Evolutionary conservation across 345 rosid genomes (phyloP).

Genomic region (Syzygium aqueum): DNA sequence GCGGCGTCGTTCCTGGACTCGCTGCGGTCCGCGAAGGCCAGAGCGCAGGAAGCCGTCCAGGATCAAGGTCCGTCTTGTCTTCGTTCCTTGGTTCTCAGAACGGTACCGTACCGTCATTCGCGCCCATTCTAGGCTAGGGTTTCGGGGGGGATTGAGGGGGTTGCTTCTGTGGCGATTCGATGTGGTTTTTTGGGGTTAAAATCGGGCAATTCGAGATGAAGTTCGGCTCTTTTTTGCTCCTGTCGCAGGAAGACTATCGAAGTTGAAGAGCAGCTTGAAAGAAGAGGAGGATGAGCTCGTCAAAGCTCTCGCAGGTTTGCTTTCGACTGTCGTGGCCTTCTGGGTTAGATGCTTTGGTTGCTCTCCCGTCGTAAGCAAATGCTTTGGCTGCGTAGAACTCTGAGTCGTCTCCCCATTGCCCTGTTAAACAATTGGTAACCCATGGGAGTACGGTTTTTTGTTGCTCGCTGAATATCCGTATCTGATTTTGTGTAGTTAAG

Average conservation of each 20-base stretch:
- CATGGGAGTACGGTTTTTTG: background rate
- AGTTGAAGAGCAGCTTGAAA: constrained; percentile 49
- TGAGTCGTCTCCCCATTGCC: background rate
- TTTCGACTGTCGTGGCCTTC: background rate
- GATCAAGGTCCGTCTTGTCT: constrained; percentile 31
- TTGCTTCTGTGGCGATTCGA: background rate
- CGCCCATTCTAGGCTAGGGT: background rate
- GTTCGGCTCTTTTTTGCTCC: background rate
- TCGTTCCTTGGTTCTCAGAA: background rate
- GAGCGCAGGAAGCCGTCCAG: constrained; percentile 34
- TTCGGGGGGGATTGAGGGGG: background rate
- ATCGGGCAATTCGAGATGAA: background rate
- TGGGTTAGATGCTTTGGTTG: background rate
- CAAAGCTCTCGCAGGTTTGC: constrained; percentile 60
- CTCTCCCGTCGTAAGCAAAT: background rate
- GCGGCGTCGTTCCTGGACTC: constrained; percentile 33
- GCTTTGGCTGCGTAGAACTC: background rate
- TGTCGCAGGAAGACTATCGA: constrained; percentile 36
- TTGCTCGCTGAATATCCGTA: background rate
- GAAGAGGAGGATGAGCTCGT: constrained; percentile 83
- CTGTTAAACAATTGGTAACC: background rate
- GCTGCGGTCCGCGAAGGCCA: constrained; percentile 33
- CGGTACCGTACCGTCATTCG: background rate
- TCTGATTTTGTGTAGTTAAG: constrained; percentile 41
- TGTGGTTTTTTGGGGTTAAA: background rate